Evolutionary conservation across 805 yeast genomes (phyloP).

Genomic region (Isabelozyma rhagii): DNA sequence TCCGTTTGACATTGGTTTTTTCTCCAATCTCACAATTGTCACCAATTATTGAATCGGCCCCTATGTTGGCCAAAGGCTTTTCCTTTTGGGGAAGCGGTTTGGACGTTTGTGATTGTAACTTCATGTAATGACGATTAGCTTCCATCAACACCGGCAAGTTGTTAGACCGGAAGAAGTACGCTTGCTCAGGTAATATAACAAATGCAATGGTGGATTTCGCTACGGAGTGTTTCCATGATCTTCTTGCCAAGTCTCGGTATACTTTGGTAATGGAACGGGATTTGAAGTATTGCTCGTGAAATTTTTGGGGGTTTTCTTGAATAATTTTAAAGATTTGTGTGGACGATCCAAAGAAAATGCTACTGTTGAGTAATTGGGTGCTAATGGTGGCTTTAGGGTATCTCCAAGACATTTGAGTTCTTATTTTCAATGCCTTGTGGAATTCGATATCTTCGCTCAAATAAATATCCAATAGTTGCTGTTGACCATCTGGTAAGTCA

Average conservation of each 20-base stretch:
- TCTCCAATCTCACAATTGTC: constrained; percentile 68
- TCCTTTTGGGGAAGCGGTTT: constrained; percentile 21
- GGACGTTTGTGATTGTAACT: constrained; percentile 36
- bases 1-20: constrained; percentile 79
- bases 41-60: constrained; percentile 84
- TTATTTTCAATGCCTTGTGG: constrained; percentile 66
- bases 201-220: constrained; percentile 63
- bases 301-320: constrained; percentile 29
- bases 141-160: constrained; percentile 83
- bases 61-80: constrained; percentile 64
- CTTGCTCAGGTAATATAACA: constrained; percentile 65
- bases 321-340: constrained; percentile 52
- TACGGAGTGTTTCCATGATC: constrained; percentile 81
- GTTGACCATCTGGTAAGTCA: constrained; percentile 40
- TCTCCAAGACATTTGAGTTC: constrained; percentile 90
- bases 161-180: constrained; percentile 73
- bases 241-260: constrained; percentile 82
- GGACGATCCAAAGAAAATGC: constrained; percentile 49
- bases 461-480: constrained; percentile 66
- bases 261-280: constrained; percentile 60
- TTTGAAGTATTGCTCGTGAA: constrained; percentile 33
- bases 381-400: constrained; percentile 77
- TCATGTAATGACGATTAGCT: constrained; percentile 77
- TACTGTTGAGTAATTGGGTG: constrained; percentile 68
- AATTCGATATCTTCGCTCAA: constrained; percentile 66